Evolutionary conservation across 768 basidiomycete genomes (phyloP).

Genomic region (Tephrocybe sp.): DNA sequence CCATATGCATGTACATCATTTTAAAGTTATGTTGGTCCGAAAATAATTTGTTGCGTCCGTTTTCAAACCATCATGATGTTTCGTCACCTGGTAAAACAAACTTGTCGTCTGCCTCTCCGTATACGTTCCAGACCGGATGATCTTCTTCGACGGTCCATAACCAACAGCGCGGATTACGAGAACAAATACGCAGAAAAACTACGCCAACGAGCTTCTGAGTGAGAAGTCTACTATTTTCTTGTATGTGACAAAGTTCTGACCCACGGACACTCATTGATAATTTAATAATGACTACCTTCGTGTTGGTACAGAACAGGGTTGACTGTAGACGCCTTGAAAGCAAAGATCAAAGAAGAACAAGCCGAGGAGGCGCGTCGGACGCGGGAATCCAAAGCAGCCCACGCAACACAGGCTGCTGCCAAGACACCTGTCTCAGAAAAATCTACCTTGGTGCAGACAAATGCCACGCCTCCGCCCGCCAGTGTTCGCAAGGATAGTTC

Average conservation of each 20-base stretch:
- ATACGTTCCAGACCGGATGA: neutral
- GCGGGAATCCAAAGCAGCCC: constrained; percentile 16
- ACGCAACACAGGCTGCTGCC: constrained; percentile 6
- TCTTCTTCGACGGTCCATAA: constrained; percentile 2
- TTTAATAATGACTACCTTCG: neutral
- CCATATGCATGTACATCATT: too few relatives aligned
- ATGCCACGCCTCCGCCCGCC: constrained; percentile 4
- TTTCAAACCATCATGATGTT: constrained; percentile 8
- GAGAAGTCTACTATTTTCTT: constrained; percentile 21
- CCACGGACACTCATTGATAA: constrained; percentile 3
- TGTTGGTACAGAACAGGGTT: constrained; percentile 41
- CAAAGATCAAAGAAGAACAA: constrained; percentile 32
- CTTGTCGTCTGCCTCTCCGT: constrained; percentile 4
- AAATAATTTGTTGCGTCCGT: neutral
- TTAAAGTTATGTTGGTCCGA: too few relatives aligned
- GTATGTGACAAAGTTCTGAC: constrained; percentile 21
- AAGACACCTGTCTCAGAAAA: constrained; percentile 11
- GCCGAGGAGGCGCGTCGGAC: constrained; percentile 23
- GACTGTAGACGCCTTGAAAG: constrained; percentile 36
- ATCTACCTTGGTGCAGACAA: constrained; percentile 8
- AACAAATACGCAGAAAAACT: constrained; percentile 73
- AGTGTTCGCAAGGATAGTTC: constrained; percentile 59
- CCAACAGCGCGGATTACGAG: constrained; percentile 26
- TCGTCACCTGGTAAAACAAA: constrained; percentile 8
- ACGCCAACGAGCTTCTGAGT: constrained; percentile 52